phyloP scores from a whole-genome alignment of 805 yeast species.

The Saccharomycopsis sp. region DNA sequence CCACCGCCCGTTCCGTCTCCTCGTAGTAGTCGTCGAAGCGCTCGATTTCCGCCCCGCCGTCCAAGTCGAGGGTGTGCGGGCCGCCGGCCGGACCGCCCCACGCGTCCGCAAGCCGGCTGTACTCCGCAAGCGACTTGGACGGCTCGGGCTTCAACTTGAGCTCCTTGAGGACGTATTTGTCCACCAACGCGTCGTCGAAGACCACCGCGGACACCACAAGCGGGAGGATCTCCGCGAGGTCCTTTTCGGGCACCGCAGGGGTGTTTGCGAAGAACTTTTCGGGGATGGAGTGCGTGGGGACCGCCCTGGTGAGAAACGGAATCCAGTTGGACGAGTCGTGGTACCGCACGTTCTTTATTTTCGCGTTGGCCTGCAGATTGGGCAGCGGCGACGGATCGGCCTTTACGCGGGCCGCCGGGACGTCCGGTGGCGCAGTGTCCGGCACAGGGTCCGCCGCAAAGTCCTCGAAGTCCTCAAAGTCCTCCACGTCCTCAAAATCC shows the following conservation, averaged over 20 bases:
- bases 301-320: slow-evolving; percentile 60
- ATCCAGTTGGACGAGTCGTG: slow-evolving; percentile 46
- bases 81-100: background rate
- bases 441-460: background rate
- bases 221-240: slow-evolving; percentile 26
- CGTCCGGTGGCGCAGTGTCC: background rate
- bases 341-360: slow-evolving; percentile 9
- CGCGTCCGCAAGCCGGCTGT: background rate
- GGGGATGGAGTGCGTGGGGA: slow-evolving; percentile 60
- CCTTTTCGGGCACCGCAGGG: slow-evolving; percentile 26
- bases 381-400: too few species aligned
- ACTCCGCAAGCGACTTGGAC: slow-evolving; percentile 10
- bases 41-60: slow-evolving; percentile 11
- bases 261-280: slow-evolving; percentile 37
- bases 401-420: background rate
- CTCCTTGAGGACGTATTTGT: slow-evolving; percentile 5
- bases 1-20: slow-evolving; percentile 4
- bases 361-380: background rate
- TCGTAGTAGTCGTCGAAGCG: slow-evolving; percentile 14
- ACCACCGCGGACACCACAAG: slow-evolving; percentile 22
- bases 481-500: slow-evolving; percentile 20
- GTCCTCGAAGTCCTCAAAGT: slow-evolving; percentile 12
- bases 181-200: slow-evolving; percentile 14
- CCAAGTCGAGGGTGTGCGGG: slow-evolving; percentile 3
- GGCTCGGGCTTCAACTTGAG: slow-evolving; percentile 14